phyloP scores from a whole-genome alignment of 2,329 filamentous ascomycete genomes.

The Neofusicoccum umdonicola region DNA sequence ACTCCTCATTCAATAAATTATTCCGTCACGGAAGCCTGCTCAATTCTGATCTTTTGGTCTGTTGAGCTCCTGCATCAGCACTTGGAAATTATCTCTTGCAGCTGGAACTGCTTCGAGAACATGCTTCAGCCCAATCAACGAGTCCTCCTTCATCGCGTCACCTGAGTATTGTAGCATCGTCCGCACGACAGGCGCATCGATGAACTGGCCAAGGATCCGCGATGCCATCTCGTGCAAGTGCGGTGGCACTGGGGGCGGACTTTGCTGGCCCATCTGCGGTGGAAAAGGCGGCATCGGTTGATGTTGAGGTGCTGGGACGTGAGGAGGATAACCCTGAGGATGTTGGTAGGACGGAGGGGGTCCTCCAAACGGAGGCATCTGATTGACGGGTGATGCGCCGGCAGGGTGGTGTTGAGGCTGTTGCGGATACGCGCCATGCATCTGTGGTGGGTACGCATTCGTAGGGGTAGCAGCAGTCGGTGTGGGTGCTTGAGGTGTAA shows the following conservation, averaged over 20 bases:
- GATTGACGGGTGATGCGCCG: constrained; percentile 20
- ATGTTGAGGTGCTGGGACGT: constrained; percentile 35
- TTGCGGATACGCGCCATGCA: not conserved
- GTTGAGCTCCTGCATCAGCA: constrained; percentile 21
- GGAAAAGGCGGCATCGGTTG: constrained; percentile 27
- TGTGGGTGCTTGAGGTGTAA: constrained; percentile 1
- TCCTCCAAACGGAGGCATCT: not conserved
- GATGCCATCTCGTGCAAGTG: constrained; percentile 31
- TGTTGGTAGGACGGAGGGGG: constrained; percentile 28
- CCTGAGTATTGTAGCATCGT: constrained; percentile 36
- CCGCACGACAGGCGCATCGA: constrained; percentile 42
- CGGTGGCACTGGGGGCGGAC: constrained; percentile 7
- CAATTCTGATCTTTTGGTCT: not conserved
- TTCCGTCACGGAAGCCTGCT: not conserved
- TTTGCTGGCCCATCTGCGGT: constrained; percentile 2
- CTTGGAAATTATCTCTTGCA: constrained; percentile 58
- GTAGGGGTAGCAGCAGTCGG: constrained; percentile 18
- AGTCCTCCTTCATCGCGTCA: constrained; percentile 44
- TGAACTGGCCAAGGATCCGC: constrained; percentile 44
- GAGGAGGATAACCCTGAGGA: constrained; percentile 25
- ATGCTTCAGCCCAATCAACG: constrained; percentile 70
- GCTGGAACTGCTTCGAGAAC: constrained; percentile 66
- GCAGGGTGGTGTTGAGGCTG: constrained; percentile 2
- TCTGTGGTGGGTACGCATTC: not conserved
- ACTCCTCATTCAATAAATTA: not conserved